These are phyloP conservation scores for Neofusicoccum kwambonambiense DNA, from an alignment of 2,329 filamentous ascomycete genomes.

Conservation along the genomic window DNA sequence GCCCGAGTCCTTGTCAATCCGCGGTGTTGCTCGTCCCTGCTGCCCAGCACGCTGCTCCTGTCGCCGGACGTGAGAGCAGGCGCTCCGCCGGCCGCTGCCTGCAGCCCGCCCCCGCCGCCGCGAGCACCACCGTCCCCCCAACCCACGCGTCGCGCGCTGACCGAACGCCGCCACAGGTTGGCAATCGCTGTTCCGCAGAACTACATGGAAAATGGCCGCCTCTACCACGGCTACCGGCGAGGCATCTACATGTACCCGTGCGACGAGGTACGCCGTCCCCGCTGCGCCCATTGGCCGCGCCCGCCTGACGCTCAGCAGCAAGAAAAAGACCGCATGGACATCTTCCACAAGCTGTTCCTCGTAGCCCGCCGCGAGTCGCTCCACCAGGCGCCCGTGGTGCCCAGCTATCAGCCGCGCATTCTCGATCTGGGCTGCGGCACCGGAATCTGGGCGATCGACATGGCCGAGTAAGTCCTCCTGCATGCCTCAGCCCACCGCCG, in stretches of 20 bases:
- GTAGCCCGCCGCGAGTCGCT: conserved; percentile 58
- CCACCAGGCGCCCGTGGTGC: conserved; percentile 44
- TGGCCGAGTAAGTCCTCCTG: conserved; percentile 64
- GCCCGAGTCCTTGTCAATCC: not conserved
- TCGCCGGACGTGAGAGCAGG: not conserved
- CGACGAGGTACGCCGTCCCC: conserved; percentile 60
- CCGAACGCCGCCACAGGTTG: conserved; percentile 27
- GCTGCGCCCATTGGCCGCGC: not conserved
- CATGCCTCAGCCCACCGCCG: not conserved
- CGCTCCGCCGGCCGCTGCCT: conserved; percentile 7
- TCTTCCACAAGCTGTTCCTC: conserved; percentile 75
- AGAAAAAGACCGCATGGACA: conserved; percentile 76
- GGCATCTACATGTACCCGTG: conserved; percentile 75
- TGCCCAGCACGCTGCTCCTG: conserved; percentile 16
- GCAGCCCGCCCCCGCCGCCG: not conserved
- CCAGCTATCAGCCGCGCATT: conserved; percentile 47
- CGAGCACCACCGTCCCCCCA: not conserved
- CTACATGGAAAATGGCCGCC: conserved; percentile 64
- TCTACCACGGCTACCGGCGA: conserved; percentile 66
- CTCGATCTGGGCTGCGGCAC: conserved; percentile 78
- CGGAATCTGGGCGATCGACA: conserved; percentile 87
- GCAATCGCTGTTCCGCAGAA: conserved; percentile 43
- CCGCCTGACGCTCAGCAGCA: conserved; percentile 43
- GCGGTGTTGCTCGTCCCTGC: conserved; percentile 7
- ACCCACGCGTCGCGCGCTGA: not conserved